Conservation (phyloP, 2,329 filamentous ascomycete genomes). For the Cadophora luteo-olivacea region DNA sequence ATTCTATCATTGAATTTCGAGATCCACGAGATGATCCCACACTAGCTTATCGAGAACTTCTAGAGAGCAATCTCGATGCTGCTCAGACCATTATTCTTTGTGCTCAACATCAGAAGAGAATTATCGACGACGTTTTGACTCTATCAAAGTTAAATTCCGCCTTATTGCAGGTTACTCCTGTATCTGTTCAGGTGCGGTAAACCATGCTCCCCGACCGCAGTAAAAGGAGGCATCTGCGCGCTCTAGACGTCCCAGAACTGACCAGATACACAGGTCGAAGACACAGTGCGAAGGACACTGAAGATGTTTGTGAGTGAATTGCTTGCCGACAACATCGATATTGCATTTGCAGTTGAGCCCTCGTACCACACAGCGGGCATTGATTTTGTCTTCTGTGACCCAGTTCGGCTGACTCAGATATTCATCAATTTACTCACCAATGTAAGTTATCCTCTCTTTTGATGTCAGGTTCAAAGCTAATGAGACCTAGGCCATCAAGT, state of each 20-base stretch:
- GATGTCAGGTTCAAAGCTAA: neutral
- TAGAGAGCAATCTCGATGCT: constrained; percentile 69
- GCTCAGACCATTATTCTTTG: constrained; percentile 79
- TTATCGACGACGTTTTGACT: constrained; percentile 70
- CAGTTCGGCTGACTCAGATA: constrained; percentile 75
- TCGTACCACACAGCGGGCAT: constrained; percentile 68
- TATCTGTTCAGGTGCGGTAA: constrained; percentile 42
- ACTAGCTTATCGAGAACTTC: constrained; percentile 48
- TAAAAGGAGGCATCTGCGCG: neutral
- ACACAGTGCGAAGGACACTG: constrained; percentile 68
- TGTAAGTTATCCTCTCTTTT: constrained; percentile 13
- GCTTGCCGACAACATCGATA: constrained; percentile 70
- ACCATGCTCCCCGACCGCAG: neutral
- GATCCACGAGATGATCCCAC: constrained; percentile 31
- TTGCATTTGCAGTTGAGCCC: constrained; percentile 70
- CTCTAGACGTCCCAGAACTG: neutral
- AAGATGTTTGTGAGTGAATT: constrained; percentile 82
- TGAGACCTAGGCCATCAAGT: constrained; percentile 59
- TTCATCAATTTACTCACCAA: constrained; percentile 79
- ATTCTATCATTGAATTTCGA: constrained; percentile 50
- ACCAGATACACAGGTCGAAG: constrained; percentile 56
- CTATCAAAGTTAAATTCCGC: constrained; percentile 75
- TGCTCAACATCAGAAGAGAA: constrained; percentile 77
- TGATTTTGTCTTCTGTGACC: constrained; percentile 76
- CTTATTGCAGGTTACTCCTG: constrained; percentile 71